Base-by-base conservation (phyloP, 352 stramenopile genomes). In the Phytopythium delawarense region DNA sequence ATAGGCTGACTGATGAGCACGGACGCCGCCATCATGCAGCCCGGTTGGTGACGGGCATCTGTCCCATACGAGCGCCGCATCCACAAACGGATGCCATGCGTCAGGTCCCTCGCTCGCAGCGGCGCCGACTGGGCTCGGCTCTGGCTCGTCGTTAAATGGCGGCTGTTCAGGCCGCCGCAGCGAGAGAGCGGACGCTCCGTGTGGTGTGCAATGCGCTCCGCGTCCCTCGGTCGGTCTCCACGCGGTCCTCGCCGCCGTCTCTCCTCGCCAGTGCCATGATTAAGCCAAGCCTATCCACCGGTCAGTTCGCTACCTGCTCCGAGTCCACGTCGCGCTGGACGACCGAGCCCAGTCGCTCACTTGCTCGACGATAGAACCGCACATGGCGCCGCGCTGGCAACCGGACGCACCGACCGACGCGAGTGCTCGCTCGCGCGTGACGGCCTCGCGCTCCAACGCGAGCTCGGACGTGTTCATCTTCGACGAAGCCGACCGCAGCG, bases 391-490 rank as follows among this genome's bases (percentile, higher is more conserved):
- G 16, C 18, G 40, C 30, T 57, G 50, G 50, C 50, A 28, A 16
- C 30, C 50, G 18, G 25, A 44, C 28, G 50, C 25, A 18, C 50
- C 50, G 5, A 25, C 35, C 18, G 45, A 52, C 28, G 40, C 18
- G n/a, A 50, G 44, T 7, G 44, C 20, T 18, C 42, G 42, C 6
- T 48, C 42, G 7, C 42, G 13, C 48, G 48, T 53, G 21, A 53
- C 48, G 9, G 21, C 11, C 48, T 53, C 48, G 49, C 49, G 49
- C 49, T 55, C 49, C 5, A 37, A 57, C 8, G 50, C 50, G 30
- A 57, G 50, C 50, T 57, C 50, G 32, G 50, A 57, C 9, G 25
- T 57, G 18, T 57, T 57, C 50, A 16, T 42, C 50, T 57, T 57
- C 35, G 30, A 42, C 32, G 50, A 40, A 7, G 32, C 5, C 25